Percentiles rank a stretch among this genome's conserved stretches.
Conservation (phyloP, 1,284 basidiomycete species). For the Mycena sp. region DNA sequence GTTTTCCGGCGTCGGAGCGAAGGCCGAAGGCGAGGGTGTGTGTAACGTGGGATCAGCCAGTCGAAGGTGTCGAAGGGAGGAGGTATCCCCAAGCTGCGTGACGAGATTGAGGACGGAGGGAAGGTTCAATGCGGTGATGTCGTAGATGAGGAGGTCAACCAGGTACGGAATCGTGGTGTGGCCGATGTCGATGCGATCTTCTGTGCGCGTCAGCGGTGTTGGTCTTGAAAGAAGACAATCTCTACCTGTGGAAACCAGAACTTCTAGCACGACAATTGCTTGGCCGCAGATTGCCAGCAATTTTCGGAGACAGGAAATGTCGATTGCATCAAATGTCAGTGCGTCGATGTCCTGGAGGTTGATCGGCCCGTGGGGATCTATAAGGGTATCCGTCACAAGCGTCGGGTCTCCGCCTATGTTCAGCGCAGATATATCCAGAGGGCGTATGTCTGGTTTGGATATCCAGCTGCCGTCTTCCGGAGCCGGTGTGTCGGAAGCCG, state of each 20-base stretch:
- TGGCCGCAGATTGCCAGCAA: background rate
- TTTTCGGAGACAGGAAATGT: background rate
- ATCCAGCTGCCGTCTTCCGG: background rate
- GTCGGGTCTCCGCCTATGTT: slow-evolving; percentile 7
- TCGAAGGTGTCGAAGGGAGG: too few species aligned
- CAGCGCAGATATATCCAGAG: background rate
- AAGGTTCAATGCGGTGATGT: background rate
- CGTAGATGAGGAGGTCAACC: slow-evolving; percentile 2
- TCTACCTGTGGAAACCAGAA: background rate
- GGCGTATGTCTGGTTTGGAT: background rate
- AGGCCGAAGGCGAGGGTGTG: background rate
- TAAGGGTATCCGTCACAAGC: background rate
- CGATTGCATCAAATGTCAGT: slow-evolving; percentile 3
- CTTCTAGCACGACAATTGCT: background rate
- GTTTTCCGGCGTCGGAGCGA: background rate
- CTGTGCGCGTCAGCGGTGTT: background rate
- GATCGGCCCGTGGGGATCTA: background rate
- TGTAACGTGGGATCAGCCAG: background rate
- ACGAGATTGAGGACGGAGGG: background rate
- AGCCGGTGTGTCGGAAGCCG: slow-evolving; percentile 8
- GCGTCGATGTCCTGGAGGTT: background rate
- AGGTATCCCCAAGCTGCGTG: background rate
- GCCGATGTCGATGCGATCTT: background rate
- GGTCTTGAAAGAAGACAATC: background rate
- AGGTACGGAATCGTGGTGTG: background rate